Percentiles rank a stretch among this genome's conserved stretches.
These are phyloP conservation scores for Wallacemonas sp. DNA, from an alignment of 208 protist species.

Conservation along the genomic window DNA sequence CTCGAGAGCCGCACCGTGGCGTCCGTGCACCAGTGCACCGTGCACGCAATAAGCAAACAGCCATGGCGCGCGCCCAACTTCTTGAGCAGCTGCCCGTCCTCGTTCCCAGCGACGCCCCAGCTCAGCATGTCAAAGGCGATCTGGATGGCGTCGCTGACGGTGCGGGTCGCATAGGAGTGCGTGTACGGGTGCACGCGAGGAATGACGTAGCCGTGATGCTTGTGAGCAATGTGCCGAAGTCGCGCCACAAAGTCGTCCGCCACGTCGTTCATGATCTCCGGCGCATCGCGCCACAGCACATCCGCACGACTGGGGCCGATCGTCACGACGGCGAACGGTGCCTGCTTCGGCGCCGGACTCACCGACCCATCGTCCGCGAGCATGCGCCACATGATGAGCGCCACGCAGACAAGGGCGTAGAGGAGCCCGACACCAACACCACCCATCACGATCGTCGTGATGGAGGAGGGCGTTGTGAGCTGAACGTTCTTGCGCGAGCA, in stretches of 20 bases:
- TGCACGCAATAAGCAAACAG: slow-evolving; percentile 31
- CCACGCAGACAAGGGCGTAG: slow-evolving; percentile 16
- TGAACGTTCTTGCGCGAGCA: not conserved
- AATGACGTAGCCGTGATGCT: slow-evolving; percentile 38
- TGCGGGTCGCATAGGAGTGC: slow-evolving; percentile 32
- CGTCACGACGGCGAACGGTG: slow-evolving; percentile 51
- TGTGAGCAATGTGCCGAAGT: slow-evolving; percentile 20
- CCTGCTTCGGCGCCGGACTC: slow-evolving; percentile 46
- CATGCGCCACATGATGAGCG: slow-evolving; percentile 22
- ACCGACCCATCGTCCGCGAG: slow-evolving; percentile 31
- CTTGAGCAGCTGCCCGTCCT: slow-evolving; percentile 33
- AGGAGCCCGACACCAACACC: slow-evolving; percentile 17
- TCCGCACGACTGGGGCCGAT: slow-evolving; percentile 42
- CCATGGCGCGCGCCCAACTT: slow-evolving; percentile 32
- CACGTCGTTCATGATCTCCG: slow-evolving; percentile 38
- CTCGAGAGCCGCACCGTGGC: slow-evolving; percentile 28
- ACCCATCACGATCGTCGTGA: slow-evolving; percentile 16
- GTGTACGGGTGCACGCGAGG: slow-evolving; percentile 49
- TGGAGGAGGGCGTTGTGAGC: not conserved
- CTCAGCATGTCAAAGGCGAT: slow-evolving; percentile 45
- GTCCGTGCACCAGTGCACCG: slow-evolving; percentile 59
- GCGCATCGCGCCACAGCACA: slow-evolving; percentile 38
- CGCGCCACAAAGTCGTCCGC: slow-evolving; percentile 23
- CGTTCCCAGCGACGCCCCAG: slow-evolving; percentile 22
- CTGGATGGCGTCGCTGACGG: slow-evolving; percentile 30